Evolutionary conservation across 2,329 filamentous ascomycete species (phyloP).

Genomic region (Fusarium virguliforme): DNA sequence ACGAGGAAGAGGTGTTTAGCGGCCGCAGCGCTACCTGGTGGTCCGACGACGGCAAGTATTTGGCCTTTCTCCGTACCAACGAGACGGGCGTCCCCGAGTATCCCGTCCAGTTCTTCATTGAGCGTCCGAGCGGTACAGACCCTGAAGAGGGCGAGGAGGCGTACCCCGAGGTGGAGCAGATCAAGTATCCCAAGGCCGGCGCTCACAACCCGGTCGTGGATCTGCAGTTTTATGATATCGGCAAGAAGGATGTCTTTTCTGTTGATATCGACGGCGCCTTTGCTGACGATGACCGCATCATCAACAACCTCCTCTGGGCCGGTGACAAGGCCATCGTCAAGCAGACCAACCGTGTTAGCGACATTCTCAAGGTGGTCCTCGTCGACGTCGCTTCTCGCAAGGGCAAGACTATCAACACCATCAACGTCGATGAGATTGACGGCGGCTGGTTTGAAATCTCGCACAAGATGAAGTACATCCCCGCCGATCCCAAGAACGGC

Average conservation of each 20-base stretch:
- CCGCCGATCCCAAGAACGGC: constrained; percentile 83
- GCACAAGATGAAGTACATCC: constrained; percentile 87
- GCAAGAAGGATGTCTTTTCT: constrained; percentile 82
- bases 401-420: constrained; percentile 83
- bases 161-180: constrained; percentile 90
- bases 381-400: constrained; percentile 83
- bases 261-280: constrained; percentile 86
- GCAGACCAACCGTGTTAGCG: constrained; percentile 94
- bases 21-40: constrained; percentile 93
- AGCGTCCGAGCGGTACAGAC: constrained; percentile 82
- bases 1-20: constrained; percentile 78
- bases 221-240: constrained; percentile 89
- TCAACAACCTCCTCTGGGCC: constrained; percentile 95
- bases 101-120: constrained; percentile 93
- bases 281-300: constrained; percentile 84
- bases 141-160: constrained; percentile 81
- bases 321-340: constrained; percentile 88
- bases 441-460: constrained; percentile 98
- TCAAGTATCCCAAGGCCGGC: constrained; percentile 98
- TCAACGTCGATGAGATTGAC: constrained; percentile 87
- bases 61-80: constrained; percentile 94
- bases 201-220: constrained; percentile 93
- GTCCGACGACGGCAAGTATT: constrained; percentile 89
- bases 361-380: constrained; percentile 88
- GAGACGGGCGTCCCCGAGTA: constrained; percentile 93